Percentiles rank a stretch among this genome's conserved stretches.
phyloP scores from a whole-genome alignment of 805 yeast genomes.

The Saturnispora serradocipensis region DNA sequence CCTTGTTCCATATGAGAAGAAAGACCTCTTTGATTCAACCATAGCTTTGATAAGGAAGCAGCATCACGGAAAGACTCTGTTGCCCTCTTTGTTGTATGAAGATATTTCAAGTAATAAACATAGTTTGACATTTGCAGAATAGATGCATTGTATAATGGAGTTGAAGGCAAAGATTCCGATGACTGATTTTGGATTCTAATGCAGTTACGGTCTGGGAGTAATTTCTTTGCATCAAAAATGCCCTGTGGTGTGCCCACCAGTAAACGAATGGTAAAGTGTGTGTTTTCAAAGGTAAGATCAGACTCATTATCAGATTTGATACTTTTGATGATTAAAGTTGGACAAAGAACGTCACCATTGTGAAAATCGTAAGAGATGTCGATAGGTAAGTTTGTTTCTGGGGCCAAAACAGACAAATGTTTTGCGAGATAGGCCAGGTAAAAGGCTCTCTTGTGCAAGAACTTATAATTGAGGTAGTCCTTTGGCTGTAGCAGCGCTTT shows the following conservation, averaged over 20 bases:
- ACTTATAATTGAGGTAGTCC: constrained; percentile 85
- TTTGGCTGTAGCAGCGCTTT: constrained; percentile 63
- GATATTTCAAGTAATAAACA: constrained; percentile 61
- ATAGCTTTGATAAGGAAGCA: constrained; percentile 72
- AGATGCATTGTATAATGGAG: constrained; percentile 82
- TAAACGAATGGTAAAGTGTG: constrained; percentile 63
- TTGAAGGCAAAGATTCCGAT: constrained; percentile 39
- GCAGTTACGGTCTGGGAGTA: constrained; percentile 74
- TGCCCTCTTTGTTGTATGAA: constrained; percentile 66
- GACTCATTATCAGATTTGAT: constrained; percentile 34
- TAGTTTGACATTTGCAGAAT: constrained; percentile 60
- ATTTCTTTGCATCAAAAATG: constrained; percentile 63
- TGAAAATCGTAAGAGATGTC: constrained; percentile 54
- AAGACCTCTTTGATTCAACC: constrained; percentile 86
- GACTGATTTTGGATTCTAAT: constrained; percentile 49
- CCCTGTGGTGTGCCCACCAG: constrained; percentile 66
- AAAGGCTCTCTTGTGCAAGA: constrained; percentile 81
- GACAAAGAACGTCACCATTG: constrained; percentile 71
- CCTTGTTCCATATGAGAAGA: constrained; percentile 48
- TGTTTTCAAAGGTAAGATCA: constrained; percentile 50
- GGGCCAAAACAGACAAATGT: constrained; percentile 43
- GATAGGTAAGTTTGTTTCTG: constrained; percentile 50
- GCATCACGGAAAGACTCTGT: constrained; percentile 85
- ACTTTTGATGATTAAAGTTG: constrained; percentile 59
- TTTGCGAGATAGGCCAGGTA: constrained; percentile 75